These are phyloP conservation scores for Ceratobasidium sp. DNA, from an alignment of 1,284 basidiomycete species.

Conservation along the genomic window DNA sequence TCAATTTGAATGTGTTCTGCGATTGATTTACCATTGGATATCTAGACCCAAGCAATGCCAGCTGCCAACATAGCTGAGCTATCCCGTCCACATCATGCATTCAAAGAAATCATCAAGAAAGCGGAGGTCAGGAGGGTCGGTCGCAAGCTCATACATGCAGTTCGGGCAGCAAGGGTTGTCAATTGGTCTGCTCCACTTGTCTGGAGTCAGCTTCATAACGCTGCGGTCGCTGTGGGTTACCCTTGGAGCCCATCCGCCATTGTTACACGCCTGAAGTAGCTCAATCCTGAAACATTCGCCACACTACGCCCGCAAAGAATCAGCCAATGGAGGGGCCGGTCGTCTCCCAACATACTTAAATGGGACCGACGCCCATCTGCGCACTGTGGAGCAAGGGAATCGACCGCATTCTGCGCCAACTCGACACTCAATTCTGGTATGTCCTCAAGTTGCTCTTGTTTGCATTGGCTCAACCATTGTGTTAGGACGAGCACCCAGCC, in stretches of 20 bases:
- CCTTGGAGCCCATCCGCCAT: conserved; percentile 17
- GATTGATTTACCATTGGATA: too few relatives aligned
- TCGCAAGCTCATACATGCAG: background rate
- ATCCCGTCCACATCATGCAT: conserved; percentile 2
- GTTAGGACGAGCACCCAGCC: background rate
- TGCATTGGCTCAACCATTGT: background rate
- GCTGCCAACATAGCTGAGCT: background rate
- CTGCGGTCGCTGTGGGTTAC: background rate
- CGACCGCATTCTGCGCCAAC: background rate
- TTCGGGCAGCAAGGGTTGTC: background rate
- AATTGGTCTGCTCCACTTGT: conserved; percentile 35
- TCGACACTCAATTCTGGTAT: background rate
- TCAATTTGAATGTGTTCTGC: too few relatives aligned
- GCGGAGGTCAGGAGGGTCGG: background rate
- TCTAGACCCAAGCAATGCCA: too few relatives aligned
- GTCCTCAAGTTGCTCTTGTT: background rate
- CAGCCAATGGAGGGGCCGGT: conserved; percentile 13
- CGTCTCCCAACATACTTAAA: background rate
- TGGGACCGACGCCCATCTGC: conserved; percentile 17
- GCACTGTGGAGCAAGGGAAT: background rate
- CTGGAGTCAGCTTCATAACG: conserved; percentile 15
- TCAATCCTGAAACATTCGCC: conserved; percentile 18
- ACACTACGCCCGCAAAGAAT: background rate
- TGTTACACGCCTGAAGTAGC: background rate
- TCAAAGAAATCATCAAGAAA: background rate